These are phyloP conservation scores for Lipomyces yamadae DNA, from an alignment of 805 yeast species.

Conservation along the genomic window DNA sequence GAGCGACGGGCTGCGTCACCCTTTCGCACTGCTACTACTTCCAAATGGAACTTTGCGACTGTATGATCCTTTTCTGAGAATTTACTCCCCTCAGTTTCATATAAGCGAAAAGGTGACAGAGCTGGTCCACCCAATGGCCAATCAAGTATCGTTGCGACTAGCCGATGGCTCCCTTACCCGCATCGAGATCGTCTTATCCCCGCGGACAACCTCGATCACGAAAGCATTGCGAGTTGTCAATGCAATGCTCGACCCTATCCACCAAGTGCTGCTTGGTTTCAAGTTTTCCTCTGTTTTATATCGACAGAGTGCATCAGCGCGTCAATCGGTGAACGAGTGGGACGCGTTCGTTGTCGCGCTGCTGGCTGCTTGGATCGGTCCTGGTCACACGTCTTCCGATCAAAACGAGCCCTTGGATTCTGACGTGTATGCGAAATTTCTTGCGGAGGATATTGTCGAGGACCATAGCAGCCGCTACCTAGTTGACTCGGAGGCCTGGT, in stretches of 20 bases:
- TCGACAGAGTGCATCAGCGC: background rate
- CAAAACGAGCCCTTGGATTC: background rate
- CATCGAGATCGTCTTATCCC: slow-evolving; percentile 12
- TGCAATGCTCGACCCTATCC: slow-evolving; percentile 16
- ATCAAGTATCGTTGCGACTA: slow-evolving; percentile 12
- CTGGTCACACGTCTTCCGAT: slow-evolving; percentile 8
- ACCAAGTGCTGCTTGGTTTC: slow-evolving; percentile 17
- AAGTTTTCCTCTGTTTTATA: slow-evolving; percentile 23
- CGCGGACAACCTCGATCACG: slow-evolving; percentile 13
- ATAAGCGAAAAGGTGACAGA: background rate
- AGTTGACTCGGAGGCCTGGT: slow-evolving; percentile 9
- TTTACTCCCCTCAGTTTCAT: slow-evolving; percentile 47
- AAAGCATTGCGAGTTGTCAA: slow-evolving; percentile 12
- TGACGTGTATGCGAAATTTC: background rate
- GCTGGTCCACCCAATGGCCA: slow-evolving; percentile 6
- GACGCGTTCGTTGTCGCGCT: slow-evolving; percentile 31
- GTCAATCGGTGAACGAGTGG: slow-evolving; percentile 28
- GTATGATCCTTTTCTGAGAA: slow-evolving; percentile 62
- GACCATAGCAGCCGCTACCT: background rate
- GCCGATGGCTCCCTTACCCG: slow-evolving; percentile 15
- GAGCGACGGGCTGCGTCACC: slow-evolving; percentile 10
- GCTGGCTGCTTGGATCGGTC: slow-evolving; percentile 34
- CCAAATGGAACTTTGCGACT: slow-evolving; percentile 45
- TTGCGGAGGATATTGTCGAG: background rate
- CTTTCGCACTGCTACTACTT: slow-evolving; percentile 22